phyloP scores from a whole-genome alignment of 2,329 filamentous ascomycete genomes.

The Scorias spongiosa region DNA sequence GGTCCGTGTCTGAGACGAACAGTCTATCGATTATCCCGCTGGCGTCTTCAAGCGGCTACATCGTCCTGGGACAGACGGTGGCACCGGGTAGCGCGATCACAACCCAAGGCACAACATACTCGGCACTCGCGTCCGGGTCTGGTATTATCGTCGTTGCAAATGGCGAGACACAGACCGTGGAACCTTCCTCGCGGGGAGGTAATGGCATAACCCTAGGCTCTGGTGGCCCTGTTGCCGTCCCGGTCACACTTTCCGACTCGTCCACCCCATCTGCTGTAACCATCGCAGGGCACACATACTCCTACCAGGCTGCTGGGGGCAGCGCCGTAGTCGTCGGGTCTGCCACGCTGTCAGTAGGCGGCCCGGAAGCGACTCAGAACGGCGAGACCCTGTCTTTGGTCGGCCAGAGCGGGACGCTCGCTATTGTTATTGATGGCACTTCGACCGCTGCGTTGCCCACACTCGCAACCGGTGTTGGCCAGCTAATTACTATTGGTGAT shows the following conservation, averaged over 20 bases:
- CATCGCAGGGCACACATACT: background rate
- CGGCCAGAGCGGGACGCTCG: background rate
- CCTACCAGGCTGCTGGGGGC: background rate
- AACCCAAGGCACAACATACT: background rate
- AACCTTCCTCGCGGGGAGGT: background rate
- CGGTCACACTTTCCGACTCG: background rate
- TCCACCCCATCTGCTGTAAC: background rate
- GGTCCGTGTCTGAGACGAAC: background rate
- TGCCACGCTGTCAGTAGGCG: background rate
- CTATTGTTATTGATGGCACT: background rate
- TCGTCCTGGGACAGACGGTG: background rate
- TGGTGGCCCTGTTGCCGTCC: background rate
- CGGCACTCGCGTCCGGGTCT: background rate
- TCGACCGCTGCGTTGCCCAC: background rate
- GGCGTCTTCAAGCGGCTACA: background rate
- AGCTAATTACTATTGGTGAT: slow-evolving; percentile 1
- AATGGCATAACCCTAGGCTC: background rate
- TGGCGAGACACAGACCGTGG: slow-evolving; percentile 1
- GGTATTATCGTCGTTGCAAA: background rate
- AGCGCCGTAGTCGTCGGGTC: background rate
- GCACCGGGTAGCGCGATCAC: background rate
- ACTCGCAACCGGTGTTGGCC: background rate
- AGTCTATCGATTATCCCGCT: background rate
- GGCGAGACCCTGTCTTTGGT: background rate
- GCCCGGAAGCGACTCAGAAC: background rate